These are phyloP conservation scores for Diaporthe citri DNA, from an alignment of 2,329 filamentous ascomycete genomes.

Conservation along the genomic window DNA sequence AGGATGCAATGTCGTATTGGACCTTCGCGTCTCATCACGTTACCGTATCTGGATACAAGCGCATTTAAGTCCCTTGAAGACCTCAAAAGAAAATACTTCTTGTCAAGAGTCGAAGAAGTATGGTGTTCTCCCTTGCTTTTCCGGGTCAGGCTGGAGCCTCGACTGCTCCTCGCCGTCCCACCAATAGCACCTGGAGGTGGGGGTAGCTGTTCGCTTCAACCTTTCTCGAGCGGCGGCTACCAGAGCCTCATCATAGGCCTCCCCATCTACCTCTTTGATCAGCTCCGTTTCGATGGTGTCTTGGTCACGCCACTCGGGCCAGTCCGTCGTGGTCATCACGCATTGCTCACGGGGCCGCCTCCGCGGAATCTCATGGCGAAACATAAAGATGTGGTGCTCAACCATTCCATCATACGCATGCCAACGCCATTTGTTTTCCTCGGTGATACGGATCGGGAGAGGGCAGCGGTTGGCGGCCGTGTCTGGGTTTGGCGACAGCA, in stretches of 20 bases:
- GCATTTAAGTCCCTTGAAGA: not conserved
- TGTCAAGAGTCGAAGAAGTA: constrained; percentile 30
- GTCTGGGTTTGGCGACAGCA: constrained; percentile 1
- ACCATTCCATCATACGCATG: not conserved
- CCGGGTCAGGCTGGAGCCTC: constrained; percentile 25
- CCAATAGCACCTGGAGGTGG: constrained; percentile 10
- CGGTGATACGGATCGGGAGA: constrained; percentile 20
- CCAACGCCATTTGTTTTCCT: constrained; percentile 28
- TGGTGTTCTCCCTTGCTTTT: constrained; percentile 17
- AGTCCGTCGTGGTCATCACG: not conserved
- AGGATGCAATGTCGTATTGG: not conserved
- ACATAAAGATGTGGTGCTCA: constrained; percentile 18
- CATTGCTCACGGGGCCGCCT: not conserved
- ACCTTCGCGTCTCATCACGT: not conserved
- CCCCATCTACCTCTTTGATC: not conserved
- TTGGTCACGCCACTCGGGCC: constrained; percentile 4
- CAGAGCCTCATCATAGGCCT: not conserved
- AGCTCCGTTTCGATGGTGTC: not conserved
- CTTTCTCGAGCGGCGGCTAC: constrained; percentile 5
- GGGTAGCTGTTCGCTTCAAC: not conserved
- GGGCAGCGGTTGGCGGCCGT: not conserved
- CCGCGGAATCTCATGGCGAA: constrained; percentile 11
- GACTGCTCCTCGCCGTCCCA: constrained; percentile 16
- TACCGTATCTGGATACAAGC: not conserved
- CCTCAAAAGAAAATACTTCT: not conserved